Conservation (phyloP, 495 filamentous ascomycete species). For the Tuber aestivum region DNA sequence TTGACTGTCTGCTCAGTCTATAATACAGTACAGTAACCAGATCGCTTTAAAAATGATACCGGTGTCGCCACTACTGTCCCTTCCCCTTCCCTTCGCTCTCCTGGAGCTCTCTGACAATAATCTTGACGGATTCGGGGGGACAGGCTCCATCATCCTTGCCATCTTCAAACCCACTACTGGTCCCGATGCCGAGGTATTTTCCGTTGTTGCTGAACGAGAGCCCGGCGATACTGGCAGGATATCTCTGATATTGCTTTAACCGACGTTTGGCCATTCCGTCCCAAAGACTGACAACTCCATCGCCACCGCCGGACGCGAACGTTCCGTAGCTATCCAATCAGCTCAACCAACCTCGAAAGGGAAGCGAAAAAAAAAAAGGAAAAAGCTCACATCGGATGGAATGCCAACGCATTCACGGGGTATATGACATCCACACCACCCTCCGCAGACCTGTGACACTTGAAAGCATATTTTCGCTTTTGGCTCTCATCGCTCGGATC, state of each 20-base stretch:
- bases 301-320: conserved; percentile 87
- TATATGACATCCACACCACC: conserved; percentile 82
- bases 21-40: background rate
- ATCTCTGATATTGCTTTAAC: conserved; percentile 82
- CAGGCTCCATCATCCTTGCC: conserved; percentile 66
- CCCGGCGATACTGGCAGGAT: conserved; percentile 67
- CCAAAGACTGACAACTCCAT: conserved; percentile 92
- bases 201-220: conserved; percentile 73
- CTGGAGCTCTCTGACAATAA: conserved; percentile 73
- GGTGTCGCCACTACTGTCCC: conserved; percentile 44
- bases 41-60: background rate
- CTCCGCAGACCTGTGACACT: conserved; percentile 78
- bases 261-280: conserved; percentile 87
- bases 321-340: conserved; percentile 57
- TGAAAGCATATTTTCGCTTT: conserved; percentile 93
- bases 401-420: conserved; percentile 87
- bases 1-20: background rate
- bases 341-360: background rate
- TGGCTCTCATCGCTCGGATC: conserved; percentile 78
- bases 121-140: conserved; percentile 60
- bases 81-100: conserved; percentile 89
- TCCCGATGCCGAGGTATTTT: conserved; percentile 72
- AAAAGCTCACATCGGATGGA: conserved; percentile 61
- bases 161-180: conserved; percentile 88
- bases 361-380: background rate